Evolutionary conservation across 2,329 filamentous ascomycete genomes (phyloP).

Genomic region (Hirsutella minnesotensis): DNA sequence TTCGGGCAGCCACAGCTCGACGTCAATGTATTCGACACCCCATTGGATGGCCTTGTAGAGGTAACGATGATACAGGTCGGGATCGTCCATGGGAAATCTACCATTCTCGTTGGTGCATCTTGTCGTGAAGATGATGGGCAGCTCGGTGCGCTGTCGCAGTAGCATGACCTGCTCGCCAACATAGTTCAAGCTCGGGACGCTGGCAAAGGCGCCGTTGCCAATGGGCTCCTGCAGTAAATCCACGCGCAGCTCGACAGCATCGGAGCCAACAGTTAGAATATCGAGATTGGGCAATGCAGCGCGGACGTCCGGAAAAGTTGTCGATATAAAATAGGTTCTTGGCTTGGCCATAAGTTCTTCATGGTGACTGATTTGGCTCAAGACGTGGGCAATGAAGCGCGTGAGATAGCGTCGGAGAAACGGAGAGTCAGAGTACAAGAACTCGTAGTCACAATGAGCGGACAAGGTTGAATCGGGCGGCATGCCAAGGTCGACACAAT

Average conservation of each 20-base stretch:
- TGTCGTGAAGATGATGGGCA: slow-evolving; percentile 85
- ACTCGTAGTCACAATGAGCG: slow-evolving; percentile 69
- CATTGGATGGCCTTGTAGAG: slow-evolving; percentile 77
- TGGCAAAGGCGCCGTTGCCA: slow-evolving; percentile 46
- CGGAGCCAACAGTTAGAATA: slow-evolving; percentile 75
- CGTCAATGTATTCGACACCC: slow-evolving; percentile 84
- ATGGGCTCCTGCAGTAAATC: slow-evolving; percentile 67
- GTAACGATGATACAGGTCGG: slow-evolving; percentile 63
- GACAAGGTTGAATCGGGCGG: slow-evolving; percentile 56
- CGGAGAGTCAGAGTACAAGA: slow-evolving; percentile 63
- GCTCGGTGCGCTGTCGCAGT: slow-evolving; percentile 68
- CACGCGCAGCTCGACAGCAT: slow-evolving; percentile 75
- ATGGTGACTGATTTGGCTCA: slow-evolving; percentile 71
- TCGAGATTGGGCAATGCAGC: slow-evolving; percentile 75
- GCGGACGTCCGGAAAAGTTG: slow-evolving; percentile 76
- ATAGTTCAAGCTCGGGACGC: slow-evolving; percentile 68
- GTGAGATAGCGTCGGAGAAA: slow-evolving; percentile 67
- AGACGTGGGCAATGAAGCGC: slow-evolving; percentile 65
- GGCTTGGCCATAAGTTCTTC: slow-evolving; percentile 66
- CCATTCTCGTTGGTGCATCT: slow-evolving; percentile 74
- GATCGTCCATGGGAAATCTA: slow-evolving; percentile 73
- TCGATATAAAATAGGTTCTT: slow-evolving; percentile 76
- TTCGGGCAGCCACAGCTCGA: slow-evolving; percentile 78
- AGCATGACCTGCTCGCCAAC: slow-evolving; percentile 81
- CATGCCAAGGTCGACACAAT: slow-evolving; percentile 61